Conservation (phyloP, 495 filamentous ascomycete genomes). For the Aspergillus affinis region DNA sequence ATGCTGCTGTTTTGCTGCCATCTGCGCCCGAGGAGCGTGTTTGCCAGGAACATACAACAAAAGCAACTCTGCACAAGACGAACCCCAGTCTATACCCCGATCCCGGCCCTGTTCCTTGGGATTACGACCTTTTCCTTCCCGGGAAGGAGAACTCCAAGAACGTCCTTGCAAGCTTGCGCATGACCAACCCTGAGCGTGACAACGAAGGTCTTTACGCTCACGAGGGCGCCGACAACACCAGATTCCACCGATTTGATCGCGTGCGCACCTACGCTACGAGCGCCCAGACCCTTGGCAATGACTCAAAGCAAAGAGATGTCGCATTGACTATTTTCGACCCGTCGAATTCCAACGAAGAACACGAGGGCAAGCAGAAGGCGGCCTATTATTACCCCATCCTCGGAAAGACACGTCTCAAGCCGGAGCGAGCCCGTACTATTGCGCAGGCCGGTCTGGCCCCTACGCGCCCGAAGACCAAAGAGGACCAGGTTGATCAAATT, state of each 20-base stretch:
- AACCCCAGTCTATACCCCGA: slow-evolving; percentile 61
- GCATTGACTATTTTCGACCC: slow-evolving; percentile 64
- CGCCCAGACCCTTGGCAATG: slow-evolving; percentile 58
- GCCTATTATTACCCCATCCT: slow-evolving; percentile 91
- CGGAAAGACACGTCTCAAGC: slow-evolving; percentile 63
- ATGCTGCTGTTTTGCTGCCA: slow-evolving; percentile 75
- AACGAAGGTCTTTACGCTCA: slow-evolving; percentile 65
- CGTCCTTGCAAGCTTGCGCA: slow-evolving; percentile 72
- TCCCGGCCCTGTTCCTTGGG: slow-evolving; percentile 60
- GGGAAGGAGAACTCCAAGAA: slow-evolving; percentile 52
- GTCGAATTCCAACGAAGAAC: slow-evolving; percentile 36
- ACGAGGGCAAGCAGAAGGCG: slow-evolving; percentile 54
- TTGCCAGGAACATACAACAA: slow-evolving; percentile 48
- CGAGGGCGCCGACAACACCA: slow-evolving; percentile 41
- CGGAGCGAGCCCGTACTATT: slow-evolving; percentile 53
- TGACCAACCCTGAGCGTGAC: slow-evolving; percentile 67
- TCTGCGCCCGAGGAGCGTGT: slow-evolving; percentile 48
- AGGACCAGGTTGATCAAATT: slow-evolving; percentile 55
- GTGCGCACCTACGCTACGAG: slow-evolving; percentile 83
- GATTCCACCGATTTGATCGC: slow-evolving; percentile 70
- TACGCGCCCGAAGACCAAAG: slow-evolving; percentile 32
- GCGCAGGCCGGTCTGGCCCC: slow-evolving; percentile 47
- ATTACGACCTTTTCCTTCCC: slow-evolving; percentile 81
- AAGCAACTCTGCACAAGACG: slow-evolving; percentile 58
- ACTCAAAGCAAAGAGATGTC: slow-evolving; percentile 55